phyloP scores from a whole-genome alignment of 768 basidiomycete species.

The Rhodosporidiobolus sp. region DNA sequence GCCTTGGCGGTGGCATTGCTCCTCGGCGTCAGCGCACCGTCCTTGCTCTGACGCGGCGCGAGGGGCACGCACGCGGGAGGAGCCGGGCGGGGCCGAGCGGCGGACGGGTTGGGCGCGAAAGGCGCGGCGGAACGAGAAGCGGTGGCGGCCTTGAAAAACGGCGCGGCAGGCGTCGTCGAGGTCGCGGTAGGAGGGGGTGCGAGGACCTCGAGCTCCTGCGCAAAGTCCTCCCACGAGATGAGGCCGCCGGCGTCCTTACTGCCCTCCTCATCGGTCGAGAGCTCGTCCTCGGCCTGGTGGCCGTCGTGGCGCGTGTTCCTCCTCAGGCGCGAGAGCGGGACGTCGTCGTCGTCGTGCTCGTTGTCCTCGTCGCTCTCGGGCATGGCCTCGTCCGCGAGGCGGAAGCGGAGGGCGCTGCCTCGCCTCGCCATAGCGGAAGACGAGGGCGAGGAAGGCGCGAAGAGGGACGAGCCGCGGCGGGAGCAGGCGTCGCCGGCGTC shows the following conservation, averaged over 20 bases:
- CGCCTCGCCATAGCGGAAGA: background rate
- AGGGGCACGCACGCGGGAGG: too few relatives aligned
- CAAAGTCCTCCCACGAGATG: conserved; percentile 34
- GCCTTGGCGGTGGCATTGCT: background rate
- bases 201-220: conserved; percentile 19
- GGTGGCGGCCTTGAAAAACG: background rate
- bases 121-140: background rate
- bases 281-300: conserved; percentile 7
- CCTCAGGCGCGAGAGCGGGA: background rate
- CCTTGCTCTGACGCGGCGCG: too few relatives aligned
- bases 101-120: too few relatives aligned
- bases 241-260: background rate
- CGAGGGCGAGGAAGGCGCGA: background rate
- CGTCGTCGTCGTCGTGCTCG: background rate
- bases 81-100: background rate
- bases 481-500: conserved; percentile 5
- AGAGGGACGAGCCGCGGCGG: conserved; percentile 8
- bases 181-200: background rate
- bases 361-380: background rate
- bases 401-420: background rate
- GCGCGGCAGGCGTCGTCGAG: background rate
- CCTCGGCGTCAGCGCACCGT: background rate
- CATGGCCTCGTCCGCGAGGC: background rate
- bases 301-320: background rate
- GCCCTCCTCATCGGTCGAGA: background rate